Percentiles rank a stretch among this genome's conserved stretches.
Evolutionary conservation across 805 yeast genomes (phyloP).

Genomic region (Starmerella gropengiesseri): DNA sequence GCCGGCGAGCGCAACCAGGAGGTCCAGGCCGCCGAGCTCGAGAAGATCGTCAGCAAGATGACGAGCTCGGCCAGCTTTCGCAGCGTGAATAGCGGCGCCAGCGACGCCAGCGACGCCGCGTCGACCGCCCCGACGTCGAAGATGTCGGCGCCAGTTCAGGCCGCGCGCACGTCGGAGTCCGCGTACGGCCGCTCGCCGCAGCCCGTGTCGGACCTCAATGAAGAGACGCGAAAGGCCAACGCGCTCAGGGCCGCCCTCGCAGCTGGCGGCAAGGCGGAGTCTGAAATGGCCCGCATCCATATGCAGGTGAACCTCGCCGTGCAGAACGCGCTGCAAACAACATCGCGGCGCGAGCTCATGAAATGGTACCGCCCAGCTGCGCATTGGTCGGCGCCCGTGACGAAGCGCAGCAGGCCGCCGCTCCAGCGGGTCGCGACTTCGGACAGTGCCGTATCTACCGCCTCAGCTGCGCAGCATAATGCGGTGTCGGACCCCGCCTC

Average conservation of each 20-base stretch:
- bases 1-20: background rate
- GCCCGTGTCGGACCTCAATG: background rate
- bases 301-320: constrained; percentile 16
- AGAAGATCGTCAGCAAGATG: background rate
- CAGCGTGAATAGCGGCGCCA: constrained; percentile 1
- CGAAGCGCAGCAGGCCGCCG: constrained; percentile 4
- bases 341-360: constrained; percentile 8
- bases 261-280: constrained; percentile 20
- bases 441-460: no score
- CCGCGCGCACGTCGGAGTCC: constrained; percentile 3
- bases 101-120: constrained; percentile 1
- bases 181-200: background rate
- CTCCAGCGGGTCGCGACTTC: constrained; percentile 6
- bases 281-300: constrained; percentile 18
- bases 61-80: constrained; percentile 1
- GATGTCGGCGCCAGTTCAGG: background rate
- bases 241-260: constrained; percentile 21
- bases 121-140: background rate
- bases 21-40: background rate
- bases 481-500: background rate
- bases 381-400: constrained; percentile 18
- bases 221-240: constrained; percentile 6
- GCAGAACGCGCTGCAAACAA: constrained; percentile 3
- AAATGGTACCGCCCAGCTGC: constrained; percentile 19
- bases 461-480: no score